Conservation (phyloP, 768 basidiomycete genomes). For the Leucogyrophana mollusca region DNA sequence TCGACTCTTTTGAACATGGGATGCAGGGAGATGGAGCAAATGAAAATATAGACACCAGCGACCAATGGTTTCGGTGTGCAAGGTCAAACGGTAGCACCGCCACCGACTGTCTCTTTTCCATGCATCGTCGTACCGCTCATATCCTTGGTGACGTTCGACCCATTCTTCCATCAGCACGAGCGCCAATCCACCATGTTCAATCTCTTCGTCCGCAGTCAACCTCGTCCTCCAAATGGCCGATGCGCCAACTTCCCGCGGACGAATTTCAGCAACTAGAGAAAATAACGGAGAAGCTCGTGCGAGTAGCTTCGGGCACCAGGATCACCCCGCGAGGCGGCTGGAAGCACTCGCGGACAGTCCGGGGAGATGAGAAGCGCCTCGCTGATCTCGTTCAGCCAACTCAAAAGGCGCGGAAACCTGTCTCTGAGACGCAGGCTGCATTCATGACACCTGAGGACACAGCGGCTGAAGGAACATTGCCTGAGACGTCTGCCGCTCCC, state of each 20-base stretch:
- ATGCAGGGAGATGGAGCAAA: neutral
- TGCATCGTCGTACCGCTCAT: slow-evolving; percentile 25
- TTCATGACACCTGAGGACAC: slow-evolving; percentile 20
- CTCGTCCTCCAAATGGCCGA: neutral
- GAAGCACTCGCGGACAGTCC: slow-evolving; percentile 33
- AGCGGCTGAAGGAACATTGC: slow-evolving; percentile 2
- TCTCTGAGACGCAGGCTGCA: slow-evolving; percentile 23
- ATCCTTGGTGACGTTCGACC: slow-evolving; percentile 17
- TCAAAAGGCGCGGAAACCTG: slow-evolving; percentile 11
- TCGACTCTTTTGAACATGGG: slow-evolving; percentile 80
- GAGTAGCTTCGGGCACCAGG: slow-evolving; percentile 27
- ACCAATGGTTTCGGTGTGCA: too few relatives aligned
- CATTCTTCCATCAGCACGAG: slow-evolving; percentile 5
- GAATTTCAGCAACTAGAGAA: slow-evolving; percentile 12
- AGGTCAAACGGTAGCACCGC: too few relatives aligned
- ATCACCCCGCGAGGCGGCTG: slow-evolving; percentile 29
- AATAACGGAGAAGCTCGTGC: slow-evolving; percentile 32
- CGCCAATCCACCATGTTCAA: neutral
- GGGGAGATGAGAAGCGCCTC: slow-evolving; percentile 41
- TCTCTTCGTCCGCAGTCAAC: neutral
- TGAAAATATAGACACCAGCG: neutral
- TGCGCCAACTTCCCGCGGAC: slow-evolving; percentile 2
- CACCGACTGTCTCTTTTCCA: slow-evolving; percentile 20
- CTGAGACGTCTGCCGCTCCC: slow-evolving; percentile 7
- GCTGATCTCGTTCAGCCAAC: slow-evolving; percentile 15